Evolutionary conservation across 768 basidiomycete species (phyloP).

Genomic region (Boletus rufocinnamomeus): DNA sequence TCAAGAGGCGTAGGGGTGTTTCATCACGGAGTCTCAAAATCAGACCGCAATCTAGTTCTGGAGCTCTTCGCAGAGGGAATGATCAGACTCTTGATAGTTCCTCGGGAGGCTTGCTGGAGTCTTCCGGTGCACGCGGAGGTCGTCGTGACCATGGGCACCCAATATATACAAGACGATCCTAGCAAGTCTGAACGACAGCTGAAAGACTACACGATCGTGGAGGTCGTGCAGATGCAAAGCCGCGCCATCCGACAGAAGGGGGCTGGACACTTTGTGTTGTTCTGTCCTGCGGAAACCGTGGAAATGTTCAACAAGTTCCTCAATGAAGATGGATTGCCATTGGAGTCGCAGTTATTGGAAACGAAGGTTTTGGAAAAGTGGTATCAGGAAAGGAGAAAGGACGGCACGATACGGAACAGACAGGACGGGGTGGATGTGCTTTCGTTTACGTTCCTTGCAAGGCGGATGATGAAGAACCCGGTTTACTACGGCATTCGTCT

Average conservation of each 20-base stretch:
- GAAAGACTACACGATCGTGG: conserved; percentile 76
- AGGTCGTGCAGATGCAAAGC: conserved; percentile 91
- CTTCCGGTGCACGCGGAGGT: conserved; percentile 80
- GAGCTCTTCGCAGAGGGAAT: conserved; percentile 81
- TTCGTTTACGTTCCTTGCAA: conserved; percentile 79
- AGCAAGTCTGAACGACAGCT: conserved; percentile 63
- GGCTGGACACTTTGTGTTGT: conserved; percentile 72
- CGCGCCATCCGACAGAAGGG: conserved; percentile 68
- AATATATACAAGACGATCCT: conserved; percentile 61
- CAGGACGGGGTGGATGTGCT: conserved; percentile 76
- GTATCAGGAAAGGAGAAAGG: conserved; percentile 44
- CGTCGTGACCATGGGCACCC: conserved; percentile 92
- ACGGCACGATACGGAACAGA: conserved; percentile 46
- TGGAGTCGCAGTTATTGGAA: conserved; percentile 78
- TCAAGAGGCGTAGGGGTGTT: conserved; percentile 88
- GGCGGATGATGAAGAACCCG: conserved; percentile 75
- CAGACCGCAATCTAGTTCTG: conserved; percentile 72
- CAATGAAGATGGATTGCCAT: conserved; percentile 75
- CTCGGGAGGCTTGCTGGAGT: conserved; percentile 85
- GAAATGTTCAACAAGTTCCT: conserved; percentile 84
- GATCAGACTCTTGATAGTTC: conserved; percentile 76
- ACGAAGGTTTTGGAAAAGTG: conserved; percentile 49
- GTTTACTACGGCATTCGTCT: conserved; percentile 71
- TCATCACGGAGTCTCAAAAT: conserved; percentile 66
- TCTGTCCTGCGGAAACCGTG: conserved; percentile 86